phyloP scores from a whole-genome alignment of 192 early-diverging fungal genomes.

The Spinellus fusiger region DNA sequence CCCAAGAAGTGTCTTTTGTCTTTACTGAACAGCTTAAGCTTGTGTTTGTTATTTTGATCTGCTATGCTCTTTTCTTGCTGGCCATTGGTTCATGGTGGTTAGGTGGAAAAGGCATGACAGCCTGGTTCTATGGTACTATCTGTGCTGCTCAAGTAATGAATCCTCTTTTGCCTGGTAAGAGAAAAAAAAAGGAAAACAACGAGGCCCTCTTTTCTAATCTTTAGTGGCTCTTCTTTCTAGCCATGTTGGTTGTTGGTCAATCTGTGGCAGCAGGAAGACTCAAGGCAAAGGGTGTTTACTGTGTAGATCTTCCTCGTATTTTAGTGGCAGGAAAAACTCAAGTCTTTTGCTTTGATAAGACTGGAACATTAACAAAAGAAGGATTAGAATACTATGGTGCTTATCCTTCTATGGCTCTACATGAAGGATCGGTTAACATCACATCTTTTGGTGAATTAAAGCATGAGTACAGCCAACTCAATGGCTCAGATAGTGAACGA shows the following conservation, averaged over 20 bases:
- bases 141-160: constrained; percentile 58
- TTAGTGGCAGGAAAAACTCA: constrained; percentile 65
- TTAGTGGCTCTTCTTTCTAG: constrained; percentile 18
- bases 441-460: constrained; percentile 5
- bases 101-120: constrained; percentile 42
- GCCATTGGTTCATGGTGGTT: constrained; percentile 36
- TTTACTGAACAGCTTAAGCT: constrained; percentile 70
- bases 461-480: background rate
- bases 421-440: background rate
- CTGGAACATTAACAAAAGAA: constrained; percentile 70
- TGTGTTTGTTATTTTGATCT: constrained; percentile 41
- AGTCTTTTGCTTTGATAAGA: constrained; percentile 71
- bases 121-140: constrained; percentile 61
- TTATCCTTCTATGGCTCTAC: background rate
- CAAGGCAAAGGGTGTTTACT: constrained; percentile 50
- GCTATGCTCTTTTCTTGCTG: constrained; percentile 35
- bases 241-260: constrained; percentile 67
- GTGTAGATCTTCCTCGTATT: constrained; percentile 65
- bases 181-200: background rate
- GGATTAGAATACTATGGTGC: constrained; percentile 57
- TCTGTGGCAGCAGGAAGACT: constrained; percentile 56
- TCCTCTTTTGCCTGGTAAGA: constrained; percentile 41
- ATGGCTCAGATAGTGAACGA: background rate
- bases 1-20: constrained; percentile 58
- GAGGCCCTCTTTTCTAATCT: background rate